Percentiles rank a stretch among this genome's conserved stretches.
These are phyloP conservation scores for Phytophthora foliorum DNA, from an alignment of 352 stramenopile species.

Conservation along the genomic window DNA sequence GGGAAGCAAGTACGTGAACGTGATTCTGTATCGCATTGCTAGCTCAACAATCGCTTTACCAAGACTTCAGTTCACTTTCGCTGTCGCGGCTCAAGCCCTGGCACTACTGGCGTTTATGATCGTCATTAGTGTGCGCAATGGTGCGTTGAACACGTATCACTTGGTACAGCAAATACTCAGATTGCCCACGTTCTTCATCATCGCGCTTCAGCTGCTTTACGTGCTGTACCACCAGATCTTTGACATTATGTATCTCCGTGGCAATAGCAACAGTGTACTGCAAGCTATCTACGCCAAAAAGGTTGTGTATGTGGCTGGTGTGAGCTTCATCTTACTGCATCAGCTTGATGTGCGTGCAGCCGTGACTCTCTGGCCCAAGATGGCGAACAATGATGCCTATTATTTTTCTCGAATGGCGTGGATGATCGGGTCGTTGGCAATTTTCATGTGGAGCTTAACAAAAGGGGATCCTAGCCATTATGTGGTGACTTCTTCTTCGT, in stretches of 20 bases:
- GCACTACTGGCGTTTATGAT: slow-evolving; percentile 42
- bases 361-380: slow-evolving; percentile 50
- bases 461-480: slow-evolving; percentile 29
- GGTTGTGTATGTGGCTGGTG: slow-evolving; percentile 42
- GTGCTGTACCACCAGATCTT: slow-evolving; percentile 58
- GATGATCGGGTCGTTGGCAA: slow-evolving; percentile 40
- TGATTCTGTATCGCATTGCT: slow-evolving; percentile 45
- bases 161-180: slow-evolving; percentile 44
- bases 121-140: slow-evolving; percentile 35
- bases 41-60: slow-evolving; percentile 36
- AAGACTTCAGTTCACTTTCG: slow-evolving; percentile 48
- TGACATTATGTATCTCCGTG: slow-evolving; percentile 38
- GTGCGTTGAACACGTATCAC: slow-evolving; percentile 37
- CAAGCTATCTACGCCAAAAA: slow-evolving; percentile 41
- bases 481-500: slow-evolving; percentile 26
- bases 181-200: slow-evolving; percentile 49
- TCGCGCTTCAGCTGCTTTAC: slow-evolving; percentile 49
- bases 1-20: slow-evolving; percentile 35
- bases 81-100: slow-evolving; percentile 43
- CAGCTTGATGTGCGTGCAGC: slow-evolving; percentile 47
- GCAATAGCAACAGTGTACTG: slow-evolving; percentile 22
- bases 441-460: slow-evolving; percentile 44
- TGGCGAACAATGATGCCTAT: slow-evolving; percentile 55
- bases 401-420: slow-evolving; percentile 45
- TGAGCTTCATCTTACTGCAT: slow-evolving; percentile 48